Evolutionary conservation across 2,329 filamentous ascomycete species (phyloP), one percentile per base, ranked within the genome.

Genomic region (Penicillium sp.): DNA sequence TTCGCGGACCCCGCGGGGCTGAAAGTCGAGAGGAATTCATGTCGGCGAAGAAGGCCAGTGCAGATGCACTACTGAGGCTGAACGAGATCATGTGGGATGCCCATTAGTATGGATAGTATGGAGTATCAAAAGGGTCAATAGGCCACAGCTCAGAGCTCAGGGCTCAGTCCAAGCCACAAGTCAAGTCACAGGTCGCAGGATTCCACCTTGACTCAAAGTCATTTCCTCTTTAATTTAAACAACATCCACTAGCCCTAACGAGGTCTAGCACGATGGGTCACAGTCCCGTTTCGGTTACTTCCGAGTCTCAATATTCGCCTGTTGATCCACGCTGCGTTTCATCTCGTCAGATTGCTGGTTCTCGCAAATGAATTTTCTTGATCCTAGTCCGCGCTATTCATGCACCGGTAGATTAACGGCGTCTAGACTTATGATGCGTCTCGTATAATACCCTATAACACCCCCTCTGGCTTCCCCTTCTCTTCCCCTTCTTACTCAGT

Each of bases 21-120:
- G 74, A 77, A 52, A 77, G 73, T 46, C 67, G 77, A 13, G 77
- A 79, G 61, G 77, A 77, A 43, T 75, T 74, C 31, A 73, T 79
- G 69, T 70, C 73, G 45, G 75, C 76, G 22, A 77, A 77, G 65
- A 77, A 76, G 55, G 74, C 70, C 18, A 76, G 73, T 55, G 75
- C 71, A 10, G 77, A 79, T 65, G 72, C 75, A 11, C 62, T 79
- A 55, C 60, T 79, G 54, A 69, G 69, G 47, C 62, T 79, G 63
- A 77, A 75, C 50, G 77, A 79, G 65, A 65, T 77, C 40, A 78
- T 79, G 76, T 79, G 77, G 77, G 77, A 79, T 71, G 73, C 72
- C 34, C 70, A 65, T 47, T 72, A 65, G 60, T 48, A 44, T 43
- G 36, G 38, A 31, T 45, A 29, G 22, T n/a, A n/a, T n/a, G n/a